Base-by-base conservation (phyloP, 2,329 filamentous ascomycete genomes). In the Trichophyton mentagrophytes region DNA sequence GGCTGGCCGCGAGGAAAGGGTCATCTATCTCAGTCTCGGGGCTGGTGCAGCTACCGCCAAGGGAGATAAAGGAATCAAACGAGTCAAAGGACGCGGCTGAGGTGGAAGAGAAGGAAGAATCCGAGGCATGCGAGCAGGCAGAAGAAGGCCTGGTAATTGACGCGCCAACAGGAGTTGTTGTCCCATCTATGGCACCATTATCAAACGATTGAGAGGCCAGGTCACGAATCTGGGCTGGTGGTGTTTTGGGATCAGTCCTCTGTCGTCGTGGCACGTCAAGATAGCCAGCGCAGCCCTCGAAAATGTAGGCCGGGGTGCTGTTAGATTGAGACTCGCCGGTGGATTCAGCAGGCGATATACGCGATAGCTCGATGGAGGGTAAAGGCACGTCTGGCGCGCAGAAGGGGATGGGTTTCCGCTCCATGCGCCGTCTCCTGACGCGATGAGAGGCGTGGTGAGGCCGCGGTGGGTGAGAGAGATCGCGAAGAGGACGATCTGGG, bases 81-180 rank as follows among this genome's bases (percentile, higher is more conserved):
- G 81, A 85, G 65, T 79, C 80, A 57, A 44, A 44, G 15, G 40
- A 44, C 40, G 40, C 40, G 40, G 40, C 40, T n/a, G 40, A 44
- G 40, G 77, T 76, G 0, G 84, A 85, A 11, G 82, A 84, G 17
- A 81, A 70, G 2, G 84, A 86, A 0, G 84, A 86, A 67, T 86
- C 80, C 2, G 83, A 85, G 51, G 80, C 76, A 61, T 79, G 77
- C 1, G 82, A 85, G 66, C 79, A 81, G 3, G 80, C 77, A 2
- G 84, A 85, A 5, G 77, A 76, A 3, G 83, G 80, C 49, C 84
- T 78, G 66, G 75, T 74, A 57, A 83, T 78, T 22, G 72, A 71
- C 57, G 78, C 74, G 33, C 74, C 77, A 65, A 65, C 65, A 11
- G 68, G 69, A 3, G 69, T 65, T 25, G 66, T 61, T 56, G 72